Base-by-base conservation (phyloP, 2,329 filamentous ascomycete genomes). In the Thyridium curvatum region DNA sequence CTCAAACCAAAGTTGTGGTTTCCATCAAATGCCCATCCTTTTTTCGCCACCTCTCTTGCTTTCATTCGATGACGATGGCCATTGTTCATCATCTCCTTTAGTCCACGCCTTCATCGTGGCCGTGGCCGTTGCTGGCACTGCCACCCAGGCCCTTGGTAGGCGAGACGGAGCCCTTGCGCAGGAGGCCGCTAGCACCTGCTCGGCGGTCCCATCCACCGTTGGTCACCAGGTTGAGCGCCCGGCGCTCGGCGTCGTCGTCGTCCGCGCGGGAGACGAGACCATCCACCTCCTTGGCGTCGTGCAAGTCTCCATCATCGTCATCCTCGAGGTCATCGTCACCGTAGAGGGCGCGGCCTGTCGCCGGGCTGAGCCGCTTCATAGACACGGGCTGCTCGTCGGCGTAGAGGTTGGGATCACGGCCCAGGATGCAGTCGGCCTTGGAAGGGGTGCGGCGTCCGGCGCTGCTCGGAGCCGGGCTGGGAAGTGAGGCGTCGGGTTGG, bases 401-500 rank as follows among this genome's bases (percentile, higher is more conserved):
- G 47, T 78, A 78, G 12, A 74, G 54, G 47, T 68, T 72, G 10
- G 74, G 73, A 41, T 77, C 74, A 4, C 75, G 69, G 29, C 76
- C 75, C 2, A 79, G 64, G 3, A 79, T 61, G 21, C 74, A 68
- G 49, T 79, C 76, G 6, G 76, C 76, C 49, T 79, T 79, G 52
- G 71, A 76, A 12, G 66, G 67, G 7, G 60, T 55, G 41, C 61
- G 61, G 34, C 61, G 61, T 4, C 60, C 59, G 8, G 44, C 46
- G 17, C 8, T 34, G 32, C 29, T 34, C 30, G 31, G 42, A 46
- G 51, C 30, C 43, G 48, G 34, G 46, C 38, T 36, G 14, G 42
- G 37, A 12, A 30, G 21, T 16, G 32, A 36, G 35, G 42, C 30
- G 28, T 14, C 15, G 21, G 34, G 33, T 14, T 33, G 33, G 39